Evolutionary conservation across 805 yeast species (phyloP).

Genomic region (Maudiozyma serrabonitensis): DNA sequence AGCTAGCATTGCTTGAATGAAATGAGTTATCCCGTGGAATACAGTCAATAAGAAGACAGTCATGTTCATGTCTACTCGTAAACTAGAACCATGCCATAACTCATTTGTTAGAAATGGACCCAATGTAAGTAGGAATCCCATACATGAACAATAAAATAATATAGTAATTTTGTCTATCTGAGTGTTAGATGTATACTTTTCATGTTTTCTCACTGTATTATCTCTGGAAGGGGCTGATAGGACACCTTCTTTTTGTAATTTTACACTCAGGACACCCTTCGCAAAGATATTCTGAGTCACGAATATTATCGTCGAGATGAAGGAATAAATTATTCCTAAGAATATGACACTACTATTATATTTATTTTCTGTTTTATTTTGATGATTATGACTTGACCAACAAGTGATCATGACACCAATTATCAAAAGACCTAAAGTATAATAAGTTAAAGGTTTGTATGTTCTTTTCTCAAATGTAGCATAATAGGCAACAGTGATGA

Average conservation of each 20-base stretch:
- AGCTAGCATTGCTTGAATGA: conserved; percentile 62
- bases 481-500: conserved; percentile 77
- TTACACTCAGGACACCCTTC: conserved; percentile 54
- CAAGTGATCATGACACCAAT: conserved; percentile 80
- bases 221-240: conserved; percentile 11
- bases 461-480: conserved; percentile 46
- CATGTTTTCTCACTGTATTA: not conserved
- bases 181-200: conserved; percentile 13
- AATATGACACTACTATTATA: conserved; percentile 9
- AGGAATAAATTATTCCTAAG: conserved; percentile 32
- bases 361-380: conserved; percentile 5
- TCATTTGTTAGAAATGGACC: conserved; percentile 60
- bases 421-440: conserved; percentile 70
- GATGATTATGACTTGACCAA: conserved; percentile 32
- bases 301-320: conserved; percentile 45
- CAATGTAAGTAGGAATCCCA: conserved; percentile 58
- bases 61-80: conserved; percentile 23
- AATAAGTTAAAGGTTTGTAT: conserved; percentile 59
- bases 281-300: conserved; percentile 76
- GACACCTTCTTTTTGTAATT: conserved; percentile 13
- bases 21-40: conserved; percentile 62
- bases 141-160: conserved; percentile 56
- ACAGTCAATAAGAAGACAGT: conserved; percentile 33
- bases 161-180: conserved; percentile 63
- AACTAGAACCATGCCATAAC: conserved; percentile 18